Base-by-base conservation (phyloP, 1,284 basidiomycete genomes). In the Microstroma glucosiphilum region DNA sequence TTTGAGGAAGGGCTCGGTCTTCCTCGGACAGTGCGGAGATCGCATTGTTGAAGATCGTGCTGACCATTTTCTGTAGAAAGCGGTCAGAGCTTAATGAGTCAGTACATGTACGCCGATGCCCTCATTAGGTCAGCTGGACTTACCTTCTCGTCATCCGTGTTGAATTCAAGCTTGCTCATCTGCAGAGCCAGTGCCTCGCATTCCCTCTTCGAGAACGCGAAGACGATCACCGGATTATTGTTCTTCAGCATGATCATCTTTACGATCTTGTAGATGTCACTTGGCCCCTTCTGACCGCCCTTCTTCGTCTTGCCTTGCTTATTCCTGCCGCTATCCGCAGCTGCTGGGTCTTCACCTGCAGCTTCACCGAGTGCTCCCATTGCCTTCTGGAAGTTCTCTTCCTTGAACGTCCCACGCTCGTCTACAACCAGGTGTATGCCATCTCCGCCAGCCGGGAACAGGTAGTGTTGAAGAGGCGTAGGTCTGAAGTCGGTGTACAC, bases 401-500 rank as follows among this genome's bases (percentile, higher is more conserved):
- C 94, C 49, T 91, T 84, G 78, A 98, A 99, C 65, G 92, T 91
- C 65, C 92, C 88, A 81, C 92, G 91, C 80, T 98, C 96, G 76
- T 99, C 96, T 21, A 99, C 91, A 3, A 99, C 96, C 0, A 98
- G 84, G 79, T 94, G 94, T 61, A 99, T 97, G 9, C 96, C 96
- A 71, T 97, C 92, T 1, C 91, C 92, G 12, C 93, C 93, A 8
- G 89, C 87, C 0, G 96, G 96, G 82, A 98, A 99, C 60, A 99
- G 86, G 79, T 98, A 99, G 77, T 99, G 96, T 77, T 98, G 96
- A 9, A 99, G 82, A 0, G 96, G 96, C 0, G 96, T 98, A 0
- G 96, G 96, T 51, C 96, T 88, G 83, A 96, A 98, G 81, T 99
- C 92, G 69, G 96, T 99, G 80, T 98, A 99, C 57, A 99, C 94